Percentiles rank a stretch among this genome's conserved stretches.
Conservation (phyloP, 768 basidiomycete species). For the Sporobolomyces pararoseus region DNA sequence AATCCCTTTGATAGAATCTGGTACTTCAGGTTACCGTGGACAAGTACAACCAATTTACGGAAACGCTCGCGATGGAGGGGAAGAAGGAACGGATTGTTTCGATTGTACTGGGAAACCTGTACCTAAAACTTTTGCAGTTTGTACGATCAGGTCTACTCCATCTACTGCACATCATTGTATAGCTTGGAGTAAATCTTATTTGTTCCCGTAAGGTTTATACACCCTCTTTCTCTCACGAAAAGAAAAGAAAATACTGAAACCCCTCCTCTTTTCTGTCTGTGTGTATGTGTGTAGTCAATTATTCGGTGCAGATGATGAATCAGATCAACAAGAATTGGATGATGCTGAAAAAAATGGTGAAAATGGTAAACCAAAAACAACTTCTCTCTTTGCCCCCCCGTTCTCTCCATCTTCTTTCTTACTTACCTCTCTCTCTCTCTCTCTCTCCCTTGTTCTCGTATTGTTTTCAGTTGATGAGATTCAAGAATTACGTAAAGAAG, state of each 20-base stretch:
- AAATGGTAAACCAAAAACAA: conserved; percentile 74
- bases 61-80: too few species aligned
- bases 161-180: conserved; percentile 98
- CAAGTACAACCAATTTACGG: conserved; percentile 96
- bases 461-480: conserved; percentile 62
- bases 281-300: conserved; percentile 62
- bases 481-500: conserved; percentile 80
- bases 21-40: conserved; percentile 93
- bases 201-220: conserved; percentile 66
- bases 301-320: conserved; percentile 78
- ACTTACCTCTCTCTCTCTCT: too few species aligned
- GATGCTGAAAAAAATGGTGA: conserved; percentile 89
- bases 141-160: conserved; percentile 94
- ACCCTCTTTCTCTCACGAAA: too few species aligned
- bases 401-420: neutral
- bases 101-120: conserved; percentile 83
- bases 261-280: neutral
- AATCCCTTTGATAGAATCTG: conserved; percentile 88
- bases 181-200: conserved; percentile 97
- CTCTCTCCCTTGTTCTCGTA: neutral
- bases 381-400: neutral
- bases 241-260: too few species aligned
- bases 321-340: conserved; percentile 72
- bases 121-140: conserved; percentile 92
- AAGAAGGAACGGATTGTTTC: conserved; percentile 92